Base-by-base conservation (phyloP, 129 eudicot genomes). In the Silybum marianum region DNA sequence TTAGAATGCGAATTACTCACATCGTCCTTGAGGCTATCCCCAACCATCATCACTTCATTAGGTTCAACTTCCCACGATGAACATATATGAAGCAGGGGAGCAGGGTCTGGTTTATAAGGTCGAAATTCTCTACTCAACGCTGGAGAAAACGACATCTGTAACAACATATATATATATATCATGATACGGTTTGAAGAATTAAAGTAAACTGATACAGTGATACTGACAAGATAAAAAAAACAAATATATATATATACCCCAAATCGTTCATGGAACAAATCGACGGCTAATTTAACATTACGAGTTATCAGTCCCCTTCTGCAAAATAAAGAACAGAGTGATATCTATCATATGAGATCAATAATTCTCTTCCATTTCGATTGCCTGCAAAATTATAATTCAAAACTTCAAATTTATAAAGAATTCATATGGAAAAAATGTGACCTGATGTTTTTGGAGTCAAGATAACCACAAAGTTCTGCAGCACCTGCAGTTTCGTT, bases 21-120 rank as follows among this genome's bases (percentile, higher is more conserved):
- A 82, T 96, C 99, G 77, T 96, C 99, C 75, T 91, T 91, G 24
- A 96, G 92, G 86, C 99, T 96, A 85, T 93, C 98, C n/a, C 99
- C 99, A 72, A 96, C 72, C 99, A 96, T 96, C 88, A 96, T 85
- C 65, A 96, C 99, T 86, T 96, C 99, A 86, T 86, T 54, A 40
- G 98, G 95, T 67, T 90, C 85, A 70, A 96, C 82, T 65, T 86
- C 90, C 99, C 99, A 96, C 11, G 89, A 80, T 48, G 98, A 68
- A 75, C 98, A 93, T 73, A 96, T 96, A 83, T 96, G 99, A 68
- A 96, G 88, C 63, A 96, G 81, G 23, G 99, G 98, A 79, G 89
- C 98, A 34, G 99, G 99, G 80, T 96, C 95, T 62, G 99, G 99
- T 85, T 96, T 96, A 54, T 81, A 96, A 74, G 99, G 99, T 38